Evolutionary conservation across 352 stramenopile genomes (phyloP).

Genomic region (Phytophthora citrophthora): DNA sequence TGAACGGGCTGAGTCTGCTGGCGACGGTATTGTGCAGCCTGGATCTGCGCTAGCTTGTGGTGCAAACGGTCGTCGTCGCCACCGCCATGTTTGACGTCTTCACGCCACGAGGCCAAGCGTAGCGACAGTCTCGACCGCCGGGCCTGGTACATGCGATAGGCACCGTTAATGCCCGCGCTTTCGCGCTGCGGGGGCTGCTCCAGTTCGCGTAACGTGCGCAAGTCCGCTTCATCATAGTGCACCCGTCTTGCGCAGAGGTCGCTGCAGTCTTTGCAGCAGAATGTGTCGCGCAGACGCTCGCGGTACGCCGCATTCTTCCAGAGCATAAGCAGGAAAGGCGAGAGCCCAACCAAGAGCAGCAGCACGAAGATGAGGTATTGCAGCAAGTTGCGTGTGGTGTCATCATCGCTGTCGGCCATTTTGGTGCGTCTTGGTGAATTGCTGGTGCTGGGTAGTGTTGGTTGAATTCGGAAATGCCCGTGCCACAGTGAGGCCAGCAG

Average conservation of each 20-base stretch:
- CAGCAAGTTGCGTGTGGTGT: slow-evolving; percentile 42
- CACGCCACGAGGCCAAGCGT: slow-evolving; percentile 64
- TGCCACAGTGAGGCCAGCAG: neutral
- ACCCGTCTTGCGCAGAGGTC: slow-evolving; percentile 34
- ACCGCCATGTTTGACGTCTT: slow-evolving; percentile 58
- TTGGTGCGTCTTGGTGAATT: neutral
- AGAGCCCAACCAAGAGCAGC: slow-evolving; percentile 49
- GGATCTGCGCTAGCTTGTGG: slow-evolving; percentile 64
- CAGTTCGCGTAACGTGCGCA: slow-evolving; percentile 61
- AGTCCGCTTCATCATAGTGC: slow-evolving; percentile 61
- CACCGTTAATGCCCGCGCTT: slow-evolving; percentile 56
- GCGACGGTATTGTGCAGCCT: slow-evolving; percentile 29
- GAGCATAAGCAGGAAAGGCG: slow-evolving; percentile 55
- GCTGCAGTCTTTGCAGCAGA: slow-evolving; percentile 45
- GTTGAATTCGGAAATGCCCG: slow-evolving; percentile 35
- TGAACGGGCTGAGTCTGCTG: slow-evolving; percentile 20
- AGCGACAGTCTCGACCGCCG: slow-evolving; percentile 54
- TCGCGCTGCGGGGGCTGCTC: slow-evolving; percentile 49
- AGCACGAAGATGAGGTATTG: slow-evolving; percentile 57
- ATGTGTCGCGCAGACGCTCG: slow-evolving; percentile 41
- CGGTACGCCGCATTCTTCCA: slow-evolving; percentile 48
- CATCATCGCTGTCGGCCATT: slow-evolving; percentile 35
- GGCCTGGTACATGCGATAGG: slow-evolving; percentile 63
- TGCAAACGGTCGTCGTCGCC: slow-evolving; percentile 46
- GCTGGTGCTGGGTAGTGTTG: slow-evolving; percentile 15